Percentiles rank a stretch among this genome's conserved stretches.
Conservation (phyloP, 1,139 yeast genomes). For the Yarrowia galli region DNA sequence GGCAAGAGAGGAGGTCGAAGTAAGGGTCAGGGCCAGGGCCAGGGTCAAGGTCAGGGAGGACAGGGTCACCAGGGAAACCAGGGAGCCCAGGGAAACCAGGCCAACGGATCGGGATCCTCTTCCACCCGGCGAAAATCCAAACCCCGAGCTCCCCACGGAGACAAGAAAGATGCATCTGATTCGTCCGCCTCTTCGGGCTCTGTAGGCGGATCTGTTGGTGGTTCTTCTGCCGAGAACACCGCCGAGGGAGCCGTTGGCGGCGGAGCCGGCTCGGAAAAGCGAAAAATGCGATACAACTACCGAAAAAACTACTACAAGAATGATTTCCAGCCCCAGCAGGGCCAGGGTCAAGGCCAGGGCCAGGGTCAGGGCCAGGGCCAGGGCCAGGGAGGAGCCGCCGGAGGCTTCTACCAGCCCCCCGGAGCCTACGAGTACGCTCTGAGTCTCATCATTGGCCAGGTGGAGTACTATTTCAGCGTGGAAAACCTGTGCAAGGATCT, state of each 20-base stretch:
- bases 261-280: slow-evolving; percentile 45
- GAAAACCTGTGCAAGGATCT: slow-evolving; percentile 87
- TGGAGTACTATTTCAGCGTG: slow-evolving; percentile 86
- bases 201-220: no score
- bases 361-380: slow-evolving; percentile 25
- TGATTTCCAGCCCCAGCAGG: slow-evolving; percentile 40
- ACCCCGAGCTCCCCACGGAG: slow-evolving; percentile 30
- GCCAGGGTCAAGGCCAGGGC: neutral
- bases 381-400: slow-evolving; percentile 34
- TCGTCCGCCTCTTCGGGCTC: neutral
- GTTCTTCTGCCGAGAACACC: no score
- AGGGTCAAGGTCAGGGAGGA: neutral
- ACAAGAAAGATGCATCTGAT: slow-evolving; percentile 18
- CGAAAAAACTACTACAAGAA: slow-evolving; percentile 49
- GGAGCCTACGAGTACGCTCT: slow-evolving; percentile 47
- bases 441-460: slow-evolving; percentile 57
- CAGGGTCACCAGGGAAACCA: neutral
- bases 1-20: slow-evolving; percentile 42
- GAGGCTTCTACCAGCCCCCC: slow-evolving; percentile 40
- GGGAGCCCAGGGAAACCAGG: neutral
- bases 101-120: no score
- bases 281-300: slow-evolving; percentile 45
- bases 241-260: slow-evolving; percentile 41
- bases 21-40: neutral
- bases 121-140: slow-evolving; percentile 21